Conservation (phyloP, 805 yeast genomes). For the Huiozyma sinensis region DNA sequence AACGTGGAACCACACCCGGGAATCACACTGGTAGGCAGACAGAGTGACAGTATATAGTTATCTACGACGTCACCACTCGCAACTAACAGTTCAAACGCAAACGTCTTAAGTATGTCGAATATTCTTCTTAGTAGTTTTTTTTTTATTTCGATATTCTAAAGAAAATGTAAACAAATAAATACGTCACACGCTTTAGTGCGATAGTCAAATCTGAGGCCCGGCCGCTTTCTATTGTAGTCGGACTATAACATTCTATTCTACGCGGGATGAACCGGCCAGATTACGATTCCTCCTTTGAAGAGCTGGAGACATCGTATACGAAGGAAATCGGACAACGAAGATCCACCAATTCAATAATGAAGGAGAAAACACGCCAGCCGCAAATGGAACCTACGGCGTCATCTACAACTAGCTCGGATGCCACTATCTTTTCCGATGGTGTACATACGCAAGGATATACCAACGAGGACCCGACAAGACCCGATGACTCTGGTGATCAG, state of each 20-base stretch:
- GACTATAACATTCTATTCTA: too few species aligned
- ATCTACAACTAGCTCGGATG: slow-evolving; percentile 23
- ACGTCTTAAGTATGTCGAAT: too few species aligned
- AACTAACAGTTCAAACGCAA: too few species aligned
- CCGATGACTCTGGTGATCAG: slow-evolving; percentile 16
- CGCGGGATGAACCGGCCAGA: not conserved
- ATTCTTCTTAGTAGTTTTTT: too few species aligned
- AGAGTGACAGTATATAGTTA: slow-evolving; percentile 51
- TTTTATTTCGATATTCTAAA: too few species aligned
- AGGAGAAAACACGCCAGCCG: not conserved
- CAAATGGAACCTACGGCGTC: slow-evolving; percentile 13
- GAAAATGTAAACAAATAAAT: too few species aligned
- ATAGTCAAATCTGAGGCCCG: too few species aligned
- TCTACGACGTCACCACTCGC: not conserved
- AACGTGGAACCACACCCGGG: slow-evolving; percentile 43
- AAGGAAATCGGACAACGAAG: not conserved
- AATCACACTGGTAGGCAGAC: slow-evolving; percentile 61
- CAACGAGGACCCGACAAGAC: slow-evolving; percentile 2
- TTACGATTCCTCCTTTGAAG: slow-evolving; percentile 26
- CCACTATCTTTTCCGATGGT: slow-evolving; percentile 20
- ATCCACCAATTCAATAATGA: not conserved
- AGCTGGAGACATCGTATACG: slow-evolving; percentile 21
- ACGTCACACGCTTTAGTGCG: too few species aligned
- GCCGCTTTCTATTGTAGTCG: too few species aligned
- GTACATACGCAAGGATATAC: slow-evolving; percentile 1